Evolutionary conservation across 495 filamentous ascomycete genomes (phyloP), one percentile per base, ranked within the genome.

Genomic region (Xylaria curta): DNA sequence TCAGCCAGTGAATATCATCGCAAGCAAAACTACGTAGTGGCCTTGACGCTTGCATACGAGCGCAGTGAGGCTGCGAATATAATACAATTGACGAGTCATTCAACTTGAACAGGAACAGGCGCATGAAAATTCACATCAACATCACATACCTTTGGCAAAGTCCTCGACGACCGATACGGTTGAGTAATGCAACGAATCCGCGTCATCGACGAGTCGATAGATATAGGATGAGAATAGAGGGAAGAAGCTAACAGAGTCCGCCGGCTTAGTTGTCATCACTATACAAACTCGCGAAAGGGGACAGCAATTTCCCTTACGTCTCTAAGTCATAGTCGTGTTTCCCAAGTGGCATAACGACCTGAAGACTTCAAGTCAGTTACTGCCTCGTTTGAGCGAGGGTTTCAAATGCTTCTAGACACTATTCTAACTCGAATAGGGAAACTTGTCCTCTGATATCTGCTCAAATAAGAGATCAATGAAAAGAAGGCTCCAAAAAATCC

Each of bases 201-300:
- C 76, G 73, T 90, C 88, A 76, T 88, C 88, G 81, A 89, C 85
- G 15, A 96, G 87, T 67, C 85, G 80, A 79, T 96, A 95, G 74
- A 94, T 94, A 76, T 93, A 93, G 53, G 84, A 88, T 19, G 88
- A 90, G 83, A 96, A 97, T 53, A 93, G 83, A 47, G 89, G 89
- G 79, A 96, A 97, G 86, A 94, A 94, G 21, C 76, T 82, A 69
- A 66, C 13, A 19, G 49, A 26, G 28, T 59, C 49, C 66, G 38
- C 17, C 38, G 61, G 28, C 53, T 56, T 26, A 19, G 28, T n/a
- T 56, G 31, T n/a, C 28, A 70, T 12, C 47, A 19, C 42, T 7
- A 10, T 9, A 31, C 12, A 15, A 24, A 56, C 31, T 47, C 51
- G 71, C 26, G 86, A 15, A 81, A 71, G 4, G 82, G 72, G 67